A percentile compares a stretch with the other conserved stretches of the same genome.
phyloP scores from a whole-genome alignment of 371 early-diverging fungal species.

The Mortierella sp. region DNA sequence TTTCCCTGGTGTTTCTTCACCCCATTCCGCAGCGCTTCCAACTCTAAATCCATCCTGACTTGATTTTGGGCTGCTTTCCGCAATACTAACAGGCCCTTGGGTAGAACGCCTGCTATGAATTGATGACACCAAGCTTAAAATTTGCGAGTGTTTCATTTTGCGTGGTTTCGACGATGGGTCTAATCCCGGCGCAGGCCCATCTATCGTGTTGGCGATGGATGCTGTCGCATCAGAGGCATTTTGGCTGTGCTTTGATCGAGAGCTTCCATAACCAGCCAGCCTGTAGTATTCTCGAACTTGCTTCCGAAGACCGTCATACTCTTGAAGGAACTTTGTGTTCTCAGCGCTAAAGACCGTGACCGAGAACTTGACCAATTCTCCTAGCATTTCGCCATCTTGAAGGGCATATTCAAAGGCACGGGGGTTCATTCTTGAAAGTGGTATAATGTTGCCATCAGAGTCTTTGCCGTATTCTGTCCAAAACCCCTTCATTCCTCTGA shows the following conservation, averaged over 20 bases:
- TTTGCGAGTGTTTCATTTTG: conserved; percentile 12
- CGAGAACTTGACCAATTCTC: conserved; percentile 38
- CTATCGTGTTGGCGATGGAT: neutral
- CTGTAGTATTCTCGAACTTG: conserved; percentile 45
- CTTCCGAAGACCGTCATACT: conserved; percentile 45
- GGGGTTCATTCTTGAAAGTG: conserved; percentile 44
- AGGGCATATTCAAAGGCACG: conserved; percentile 50
- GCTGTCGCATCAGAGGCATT: conserved; percentile 1
- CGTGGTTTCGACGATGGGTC: neutral
- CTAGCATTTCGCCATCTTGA: conserved; percentile 44
- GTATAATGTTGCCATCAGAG: conserved; percentile 35
- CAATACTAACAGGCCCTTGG: neutral
- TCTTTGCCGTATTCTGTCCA: conserved; percentile 50
- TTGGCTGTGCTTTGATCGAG: conserved; percentile 8
- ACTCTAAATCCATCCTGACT: neutral
- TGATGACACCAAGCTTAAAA: conserved; percentile 29
- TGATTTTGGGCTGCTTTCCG: neutral
- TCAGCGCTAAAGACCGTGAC: conserved; percentile 49
- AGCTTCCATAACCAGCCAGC: conserved; percentile 11
- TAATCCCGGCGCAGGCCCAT: neutral
- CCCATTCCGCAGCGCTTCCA: neutral
- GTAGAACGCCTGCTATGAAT: conserved; percentile 23
- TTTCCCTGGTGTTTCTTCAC: neutral
- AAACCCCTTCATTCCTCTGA: conserved; percentile 48
- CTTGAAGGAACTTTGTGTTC: conserved; percentile 50